Evolutionary conservation across 129 eudicot genomes (phyloP).

Genomic region (Artemisia argyi): DNA sequence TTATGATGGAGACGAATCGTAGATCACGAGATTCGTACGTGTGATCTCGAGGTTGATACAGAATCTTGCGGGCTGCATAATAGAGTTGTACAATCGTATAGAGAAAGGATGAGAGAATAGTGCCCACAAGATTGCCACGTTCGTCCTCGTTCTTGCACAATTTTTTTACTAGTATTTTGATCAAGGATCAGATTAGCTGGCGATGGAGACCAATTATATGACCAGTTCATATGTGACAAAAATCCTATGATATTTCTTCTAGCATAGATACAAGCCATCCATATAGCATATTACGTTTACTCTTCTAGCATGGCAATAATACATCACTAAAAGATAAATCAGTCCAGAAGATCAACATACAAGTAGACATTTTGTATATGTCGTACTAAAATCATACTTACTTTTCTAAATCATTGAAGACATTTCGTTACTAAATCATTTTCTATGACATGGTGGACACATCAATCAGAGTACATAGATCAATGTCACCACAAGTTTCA

Average conservation of each 20-base stretch:
- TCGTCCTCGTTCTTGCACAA: slow-evolving; percentile 34
- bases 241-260: slow-evolving; percentile 25
- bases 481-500: background rate
- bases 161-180: slow-evolving; percentile 6
- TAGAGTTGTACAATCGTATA: slow-evolving; percentile 14
- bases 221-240: slow-evolving; percentile 27
- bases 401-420: no score
- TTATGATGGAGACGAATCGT: slow-evolving; percentile 17
- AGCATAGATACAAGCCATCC: background rate
- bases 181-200: slow-evolving; percentile 30
- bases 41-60: slow-evolving; percentile 15
- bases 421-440: no score
- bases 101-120: slow-evolving; percentile 21
- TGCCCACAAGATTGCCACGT: slow-evolving; percentile 52
- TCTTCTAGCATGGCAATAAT: background rate
- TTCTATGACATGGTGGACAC: no score
- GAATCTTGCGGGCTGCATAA: slow-evolving; percentile 25
- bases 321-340: background rate
- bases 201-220: slow-evolving; percentile 29
- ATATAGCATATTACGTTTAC: background rate
- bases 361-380: background rate
- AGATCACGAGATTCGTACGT: slow-evolving; percentile 25
- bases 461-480: no score
- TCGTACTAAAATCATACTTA: no score
- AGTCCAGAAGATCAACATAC: background rate